Evolutionary conservation across 2,329 filamentous ascomycete genomes (phyloP), one percentile per base, ranked within the genome.

Genomic region (Beauveria sp.): DNA sequence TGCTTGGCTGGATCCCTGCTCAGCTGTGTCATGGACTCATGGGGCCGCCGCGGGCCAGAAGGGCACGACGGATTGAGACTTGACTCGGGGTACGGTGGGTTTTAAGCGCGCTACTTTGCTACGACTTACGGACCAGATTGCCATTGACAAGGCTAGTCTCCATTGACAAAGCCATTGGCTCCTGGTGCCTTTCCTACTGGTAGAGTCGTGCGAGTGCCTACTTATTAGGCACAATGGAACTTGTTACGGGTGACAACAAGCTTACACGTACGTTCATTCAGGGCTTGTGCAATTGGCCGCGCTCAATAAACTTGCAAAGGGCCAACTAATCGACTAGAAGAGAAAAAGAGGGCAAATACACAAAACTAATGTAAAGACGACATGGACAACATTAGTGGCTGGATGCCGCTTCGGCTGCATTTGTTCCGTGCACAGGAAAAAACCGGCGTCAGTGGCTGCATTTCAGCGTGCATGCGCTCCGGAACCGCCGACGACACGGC

Each of bases 401-500:
- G 16, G 49, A 20, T 12, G 22, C 18, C 20, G 28, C 28, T 31
- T 38, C 54, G 43, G 54, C 28, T 50, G 55, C 34, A 31, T 9
- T 22, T 49, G 16, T 26, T 45, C 26, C 16, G 40, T 26, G 20
- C 26, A 7, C 10, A 56, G 5, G 24, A 31, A 34, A 45, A 34
- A 43, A 26, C 42, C 10, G 38, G 26, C 24, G 28, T 28, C 42
- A 57, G 54, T 57, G 54, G 54, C 54, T 57, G 54, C 54, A 57
- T 48, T 57, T 57, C 54, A 59, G 56, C 56, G 28, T 42, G 56
- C 54, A 40, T 57, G 42, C n/a, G 20, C 49, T 22, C 56, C 56
- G 56, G 56, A 34, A 46, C 56, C 45, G 56, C 56, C 56, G 56
- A 59, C 46, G 56, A 34, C 34, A 59, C 46, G 56, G 56, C 56